phyloP scores from a whole-genome alignment of 345 rosid species.

The Erucastrum elatum region DNA sequence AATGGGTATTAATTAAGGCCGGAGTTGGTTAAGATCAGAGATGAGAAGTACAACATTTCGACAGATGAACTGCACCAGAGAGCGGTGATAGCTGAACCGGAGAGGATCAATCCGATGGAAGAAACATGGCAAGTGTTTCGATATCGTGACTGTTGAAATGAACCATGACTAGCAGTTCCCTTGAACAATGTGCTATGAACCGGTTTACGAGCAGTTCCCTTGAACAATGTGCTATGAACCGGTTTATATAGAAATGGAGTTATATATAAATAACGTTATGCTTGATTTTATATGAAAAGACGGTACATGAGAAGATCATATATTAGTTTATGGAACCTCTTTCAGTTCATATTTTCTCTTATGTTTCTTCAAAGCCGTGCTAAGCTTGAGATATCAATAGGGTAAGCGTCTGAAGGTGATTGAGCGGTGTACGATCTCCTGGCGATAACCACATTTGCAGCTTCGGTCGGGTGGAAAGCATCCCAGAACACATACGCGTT shows the following conservation, averaged over 20 bases:
- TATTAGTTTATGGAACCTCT: conserved; percentile 17
- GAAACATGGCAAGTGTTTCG: conserved; percentile 66
- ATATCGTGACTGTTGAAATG: conserved; percentile 40
- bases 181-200: conserved; percentile 33
- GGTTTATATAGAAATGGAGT: not conserved
- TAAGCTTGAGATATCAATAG: conserved; percentile 54
- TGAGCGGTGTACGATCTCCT: conserved; percentile 55
- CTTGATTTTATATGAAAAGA: not conserved
- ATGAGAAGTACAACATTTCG: conserved; percentile 52
- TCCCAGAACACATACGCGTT: conserved; percentile 69
- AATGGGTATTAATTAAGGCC: conserved; percentile 47
- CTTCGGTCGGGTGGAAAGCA: conserved; percentile 68
- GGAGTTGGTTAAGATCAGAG: conserved; percentile 48
- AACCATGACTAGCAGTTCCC: too few relatives aligned
- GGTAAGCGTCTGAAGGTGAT: conserved; percentile 58
- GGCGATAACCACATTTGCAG: conserved; percentile 53
- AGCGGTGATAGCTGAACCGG: conserved; percentile 51
- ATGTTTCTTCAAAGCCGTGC: conserved; percentile 48
- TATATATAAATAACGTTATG: conserved; percentile 12
- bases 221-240: conserved; percentile 33
- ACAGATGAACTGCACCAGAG: conserved; percentile 46
- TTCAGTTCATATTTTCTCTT: not conserved
- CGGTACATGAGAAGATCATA: conserved; percentile 22
- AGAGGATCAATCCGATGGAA: conserved; percentile 32
- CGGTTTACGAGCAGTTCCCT: conserved; percentile 41